Evolutionary conservation across 1,284 basidiomycete genomes (phyloP), one percentile per base, ranked within the genome.

Genomic region (Boletus mariae): DNA sequence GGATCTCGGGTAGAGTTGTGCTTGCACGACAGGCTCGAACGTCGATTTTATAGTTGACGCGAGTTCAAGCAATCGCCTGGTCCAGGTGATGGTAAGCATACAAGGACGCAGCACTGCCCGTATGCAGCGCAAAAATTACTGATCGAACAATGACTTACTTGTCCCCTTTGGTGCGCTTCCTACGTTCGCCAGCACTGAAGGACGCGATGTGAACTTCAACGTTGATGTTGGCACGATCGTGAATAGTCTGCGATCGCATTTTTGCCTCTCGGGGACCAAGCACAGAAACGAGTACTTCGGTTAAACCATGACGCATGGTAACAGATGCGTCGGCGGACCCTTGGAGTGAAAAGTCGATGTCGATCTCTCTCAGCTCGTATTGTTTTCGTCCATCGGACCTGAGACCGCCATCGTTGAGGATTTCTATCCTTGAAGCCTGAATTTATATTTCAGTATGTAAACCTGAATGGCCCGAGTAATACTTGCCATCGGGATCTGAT

Each of bases 11-110:
- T 96, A 98, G 46, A 98, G 80, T 59, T 83, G 83, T 1, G 90
- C 89, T 68, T 95, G 90, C 38, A 99, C 83, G 49, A 97, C 92
- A 41, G 95, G 93, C 67, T 98, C 94, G 64, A 99, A 98, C 0
- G 96, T 98, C 37, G 92, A 87, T 72, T 93, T 90, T 59, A 99
- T 86, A 12, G 87, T 84, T 2, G 91, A 80, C 2, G 87, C 90
- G 56, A 98, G 80, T 71, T 99, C 96, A 54, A 93, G 77, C 53
- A 92, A 80, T 17, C 94, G 92, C 71, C 96, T 98, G 49, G 54
- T 29, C 6, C 35, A 48, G 35, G 32, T 2, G 12, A 35, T 23
- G n/a, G 23, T 64, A 20, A 59, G 54, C 15, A 35, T 6, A 44
- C 15, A 29, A 49, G 26, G 50, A 55, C 46, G 51, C 42, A 20